phyloP scores from a whole-genome alignment of 2,329 filamentous ascomycete species.

The Alternaria sp. region DNA sequence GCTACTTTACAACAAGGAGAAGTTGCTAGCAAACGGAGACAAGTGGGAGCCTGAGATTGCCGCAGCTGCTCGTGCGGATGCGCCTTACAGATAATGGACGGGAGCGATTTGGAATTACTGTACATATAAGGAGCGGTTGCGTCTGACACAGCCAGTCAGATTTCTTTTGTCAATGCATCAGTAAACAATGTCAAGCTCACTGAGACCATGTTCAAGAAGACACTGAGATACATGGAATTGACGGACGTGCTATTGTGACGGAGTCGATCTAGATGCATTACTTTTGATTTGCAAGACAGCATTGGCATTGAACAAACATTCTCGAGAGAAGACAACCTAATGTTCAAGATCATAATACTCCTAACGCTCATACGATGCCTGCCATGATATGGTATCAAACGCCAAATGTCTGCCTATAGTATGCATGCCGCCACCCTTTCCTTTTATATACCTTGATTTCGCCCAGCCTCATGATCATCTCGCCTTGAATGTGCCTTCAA shows the following conservation, averaged over 20 bases:
- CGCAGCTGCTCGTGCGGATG: conserved; percentile 88
- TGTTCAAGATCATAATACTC: conserved; percentile 34
- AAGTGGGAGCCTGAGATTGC: conserved; percentile 96
- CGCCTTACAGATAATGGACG: conserved; percentile 66
- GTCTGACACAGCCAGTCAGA: conserved; percentile 23
- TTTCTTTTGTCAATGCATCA: conserved; percentile 33
- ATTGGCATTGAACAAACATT: neutral
- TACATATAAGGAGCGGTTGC: conserved; percentile 39
- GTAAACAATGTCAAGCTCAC: neutral
- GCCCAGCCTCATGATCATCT: conserved; percentile 21
- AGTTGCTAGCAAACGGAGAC: conserved; percentile 75
- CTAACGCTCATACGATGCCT: conserved; percentile 35
- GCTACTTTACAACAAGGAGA: conserved; percentile 97
- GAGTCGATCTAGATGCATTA: neutral
- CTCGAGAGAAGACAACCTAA: conserved; percentile 21
- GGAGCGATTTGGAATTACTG: conserved; percentile 22
- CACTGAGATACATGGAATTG: neutral
- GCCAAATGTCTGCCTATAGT: conserved; percentile 33
- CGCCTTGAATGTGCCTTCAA: conserved; percentile 71
- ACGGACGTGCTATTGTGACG: neutral
- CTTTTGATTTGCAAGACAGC: neutral
- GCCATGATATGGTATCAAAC: conserved; percentile 39
- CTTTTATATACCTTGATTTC: neutral
- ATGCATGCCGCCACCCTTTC: conserved; percentile 13
- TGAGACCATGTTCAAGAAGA: neutral